Percentiles rank a stretch among this genome's conserved stretches.
Evolutionary conservation across 495 filamentous ascomycete genomes (phyloP).

Genomic region (Aspergillus homomorphus): DNA sequence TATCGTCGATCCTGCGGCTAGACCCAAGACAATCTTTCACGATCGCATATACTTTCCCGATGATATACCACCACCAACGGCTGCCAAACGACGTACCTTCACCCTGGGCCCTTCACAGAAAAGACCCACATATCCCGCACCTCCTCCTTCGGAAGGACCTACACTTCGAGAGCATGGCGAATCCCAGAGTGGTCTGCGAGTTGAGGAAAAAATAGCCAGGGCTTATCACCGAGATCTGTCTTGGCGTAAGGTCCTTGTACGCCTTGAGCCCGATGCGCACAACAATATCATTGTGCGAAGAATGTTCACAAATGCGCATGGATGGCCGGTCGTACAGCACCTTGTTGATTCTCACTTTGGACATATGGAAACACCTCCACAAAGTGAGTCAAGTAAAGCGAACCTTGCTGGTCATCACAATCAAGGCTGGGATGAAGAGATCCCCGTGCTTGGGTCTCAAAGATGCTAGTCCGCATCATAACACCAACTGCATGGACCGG

Average conservation of each 20-base stretch:
- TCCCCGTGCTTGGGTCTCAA: background rate
- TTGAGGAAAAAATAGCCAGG: slow-evolving; percentile 95
- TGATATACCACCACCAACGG: slow-evolving; percentile 82
- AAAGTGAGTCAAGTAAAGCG: background rate
- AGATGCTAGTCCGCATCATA: too few relatives aligned
- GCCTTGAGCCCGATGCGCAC: slow-evolving; percentile 94
- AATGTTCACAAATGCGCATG: slow-evolving; percentile 95
- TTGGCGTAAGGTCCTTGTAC: slow-evolving; percentile 95
- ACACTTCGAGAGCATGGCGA: slow-evolving; percentile 5
- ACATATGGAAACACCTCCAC: slow-evolving; percentile 56
- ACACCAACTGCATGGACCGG: too few relatives aligned
- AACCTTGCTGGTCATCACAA: background rate
- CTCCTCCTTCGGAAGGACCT: slow-evolving; percentile 14
- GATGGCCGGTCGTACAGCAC: slow-evolving; percentile 95
- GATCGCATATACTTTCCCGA: slow-evolving; percentile 91
- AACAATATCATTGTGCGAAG: slow-evolving; percentile 97
- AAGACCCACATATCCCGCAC: slow-evolving; percentile 26
- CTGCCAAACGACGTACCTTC: slow-evolving; percentile 54
- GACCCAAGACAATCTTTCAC: slow-evolving; percentile 94
- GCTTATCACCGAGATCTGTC: slow-evolving; percentile 87
- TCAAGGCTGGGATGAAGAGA: background rate
- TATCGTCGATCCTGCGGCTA: slow-evolving; percentile 73
- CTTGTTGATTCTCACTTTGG: slow-evolving; percentile 90
- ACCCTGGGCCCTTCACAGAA: slow-evolving; percentile 41
- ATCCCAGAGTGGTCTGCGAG: slow-evolving; percentile 63